A percentile compares a stretch with the other conserved stretches of the same genome.
phyloP scores from a whole-genome alignment of 2,329 filamentous ascomycete genomes.

The Aspergillus hortae region DNA sequence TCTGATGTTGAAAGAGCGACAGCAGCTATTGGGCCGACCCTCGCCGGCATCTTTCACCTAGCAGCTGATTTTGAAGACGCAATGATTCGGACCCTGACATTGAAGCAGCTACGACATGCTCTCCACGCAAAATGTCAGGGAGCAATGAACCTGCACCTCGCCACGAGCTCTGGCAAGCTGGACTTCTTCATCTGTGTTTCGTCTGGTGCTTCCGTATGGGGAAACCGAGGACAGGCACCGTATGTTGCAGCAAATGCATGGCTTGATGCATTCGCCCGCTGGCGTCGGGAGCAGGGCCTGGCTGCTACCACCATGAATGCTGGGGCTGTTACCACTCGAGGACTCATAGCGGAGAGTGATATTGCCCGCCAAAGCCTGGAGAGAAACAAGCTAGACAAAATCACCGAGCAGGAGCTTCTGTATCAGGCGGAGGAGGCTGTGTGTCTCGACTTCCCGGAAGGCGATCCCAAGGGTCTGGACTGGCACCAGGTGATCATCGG shows the following conservation, averaged over 20 bases:
- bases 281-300: background rate
- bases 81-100: background rate
- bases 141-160: background rate
- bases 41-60: background rate
- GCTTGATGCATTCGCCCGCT: conserved; percentile 3
- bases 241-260: background rate
- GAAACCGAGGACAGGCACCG: background rate
- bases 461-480: background rate
- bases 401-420: background rate
- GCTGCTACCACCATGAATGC: background rate
- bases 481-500: background rate
- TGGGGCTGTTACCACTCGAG: background rate
- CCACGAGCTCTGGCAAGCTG: background rate
- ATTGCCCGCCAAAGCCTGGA: conserved; percentile 3
- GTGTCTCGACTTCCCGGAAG: background rate
- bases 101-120: background rate
- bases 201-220: background rate
- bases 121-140: background rate
- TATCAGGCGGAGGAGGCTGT: background rate
- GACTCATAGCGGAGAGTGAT: conserved; percentile 1
- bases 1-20: background rate
- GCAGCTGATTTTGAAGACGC: background rate
- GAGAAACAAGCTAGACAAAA: background rate
- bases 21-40: too few relatives aligned
- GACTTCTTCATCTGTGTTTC: background rate